Base-by-base conservation (phyloP, 2,329 filamentous ascomycete species). In the Aspergillus quadrilineatus region DNA sequence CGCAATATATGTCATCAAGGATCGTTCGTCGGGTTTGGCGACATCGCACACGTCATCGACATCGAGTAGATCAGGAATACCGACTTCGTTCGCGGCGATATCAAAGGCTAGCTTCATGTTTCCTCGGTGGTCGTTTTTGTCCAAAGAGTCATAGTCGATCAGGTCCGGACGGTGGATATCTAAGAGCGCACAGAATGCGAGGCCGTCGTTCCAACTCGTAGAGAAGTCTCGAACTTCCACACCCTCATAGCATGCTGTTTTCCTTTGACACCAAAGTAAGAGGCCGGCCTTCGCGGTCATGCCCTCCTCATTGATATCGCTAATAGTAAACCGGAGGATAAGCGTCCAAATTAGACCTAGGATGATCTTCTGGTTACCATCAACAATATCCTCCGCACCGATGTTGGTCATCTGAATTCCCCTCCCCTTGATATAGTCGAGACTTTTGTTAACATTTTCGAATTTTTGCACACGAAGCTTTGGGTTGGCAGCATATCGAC, bases 21-120 rank as follows among this genome's bases (percentile, higher is more conserved):
- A 95, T 66, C 91, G 88, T 76, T 99, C 94, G 72, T 99, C 94
- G 26, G 94, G 94, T 77, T 94, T 95, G 26, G 92, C 84, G 29
- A 99, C 93, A 72, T 99, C 94, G 73, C 91, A 96, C 17, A 99
- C 94, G 78, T 99, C 94, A 75, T 99, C 94, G 12, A 97, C 94
- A 73, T 99, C 94, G 57, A 99, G 83, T 71, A 99, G 81, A 68
- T 93, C 90, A 14, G 94, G 94, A 58, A 99, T 99, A 49, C 94
- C 94, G 68, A 99, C 97, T 77, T 97, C 94, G 72, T 93, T 90
- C 66, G 89, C 86, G 7, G 94, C 94, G 67, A 99, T 93, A 70
- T 97, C 93, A 73, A 99, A 99, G 26, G 94, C 94, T 63, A 97
- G 79, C 75, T 97, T 90, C 93, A 97, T 99, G 78, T 99, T 99